These are phyloP conservation scores for Eutreptiella sp. DNA, from an alignment of 208 protist species.

Conservation along the genomic window DNA sequence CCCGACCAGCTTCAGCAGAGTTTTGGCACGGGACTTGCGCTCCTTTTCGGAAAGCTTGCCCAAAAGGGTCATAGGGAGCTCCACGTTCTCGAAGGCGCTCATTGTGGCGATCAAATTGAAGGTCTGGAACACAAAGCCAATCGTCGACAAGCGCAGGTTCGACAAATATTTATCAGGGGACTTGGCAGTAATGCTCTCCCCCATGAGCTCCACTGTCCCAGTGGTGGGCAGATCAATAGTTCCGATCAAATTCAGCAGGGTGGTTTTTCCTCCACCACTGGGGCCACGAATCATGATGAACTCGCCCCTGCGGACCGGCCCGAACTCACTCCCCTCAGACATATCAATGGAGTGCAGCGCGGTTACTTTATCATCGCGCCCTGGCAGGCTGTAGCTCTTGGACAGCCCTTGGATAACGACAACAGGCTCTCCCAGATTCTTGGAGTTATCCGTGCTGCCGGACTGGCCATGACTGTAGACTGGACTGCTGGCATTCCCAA, in stretches of 20 bases:
- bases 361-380: constrained; percentile 5
- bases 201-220: constrained; percentile 75
- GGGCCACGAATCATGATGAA: constrained; percentile 94
- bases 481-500: too few relatives aligned
- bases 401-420: neutral
- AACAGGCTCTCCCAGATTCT: constrained; percentile 7
- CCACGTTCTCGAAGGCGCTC: constrained; percentile 92
- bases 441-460: too few relatives aligned
- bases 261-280: constrained; percentile 93
- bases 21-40: constrained; percentile 65
- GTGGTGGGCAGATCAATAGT: constrained; percentile 74
- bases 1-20: constrained; percentile 82
- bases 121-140: constrained; percentile 96
- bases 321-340: constrained; percentile 38
- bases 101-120: constrained; percentile 95
- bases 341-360: constrained; percentile 12
- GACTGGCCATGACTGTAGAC: too few relatives aligned
- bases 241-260: constrained; percentile 86
- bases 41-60: constrained; percentile 67
- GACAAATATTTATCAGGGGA: constrained; percentile 69
- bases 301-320: constrained; percentile 74
- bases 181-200: constrained; percentile 47
- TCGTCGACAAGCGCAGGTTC: constrained; percentile 75
- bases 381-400: constrained; percentile 13
- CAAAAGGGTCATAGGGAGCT: constrained; percentile 91